Evolutionary conservation across 1,284 basidiomycete genomes (phyloP), one percentile per base, ranked within the genome.

Genomic region (Chalciporus sp.): DNA sequence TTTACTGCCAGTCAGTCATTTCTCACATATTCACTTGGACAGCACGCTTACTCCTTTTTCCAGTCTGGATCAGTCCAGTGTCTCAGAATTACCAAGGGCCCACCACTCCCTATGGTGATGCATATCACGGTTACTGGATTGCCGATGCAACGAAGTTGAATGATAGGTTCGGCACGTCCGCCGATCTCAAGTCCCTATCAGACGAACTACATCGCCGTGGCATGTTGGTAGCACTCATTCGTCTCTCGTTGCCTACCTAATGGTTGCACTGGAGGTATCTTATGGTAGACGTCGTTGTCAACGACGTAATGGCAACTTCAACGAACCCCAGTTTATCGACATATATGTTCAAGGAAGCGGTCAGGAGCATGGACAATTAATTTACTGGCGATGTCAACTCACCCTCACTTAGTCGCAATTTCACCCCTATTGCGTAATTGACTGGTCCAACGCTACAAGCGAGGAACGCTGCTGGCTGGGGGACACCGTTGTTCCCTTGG

Each of bases 381-480:
- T 14, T 12, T 23, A 1, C 7, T 2, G 40, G n/a, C 16, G 42
- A 27, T 26, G 11, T 56, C 17, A 52, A 49, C 52, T 62, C 33
- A 39, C 17, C 69, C 54, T 42, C 55, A 47, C 42, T 31, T 52
- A 67, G 46, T 64, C 71, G 16, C 76, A 70, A 60, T 75, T 73
- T 54, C 62, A 71, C 19, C 68, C 69, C 17, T 76, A 74, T 60
- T 69, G 71, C 49, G 70, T 72, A 45, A 61, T 65, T 12, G 66
- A 86, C 61, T 87, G 79, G 69, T 71, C 63, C 60, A 88, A 90
- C 66, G 72, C 78, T 61, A 88, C 84, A 0, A 80, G 82, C 37
- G 75, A 85, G 53, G 84, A 91, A 68, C 76, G 83, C 67, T 89
- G 88, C 71, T 92, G 88, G 87, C 74, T 92, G 12, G 89, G 88